Base-by-base conservation (phyloP, 352 stramenopile genomes). In the Pythium rishiriense region DNA sequence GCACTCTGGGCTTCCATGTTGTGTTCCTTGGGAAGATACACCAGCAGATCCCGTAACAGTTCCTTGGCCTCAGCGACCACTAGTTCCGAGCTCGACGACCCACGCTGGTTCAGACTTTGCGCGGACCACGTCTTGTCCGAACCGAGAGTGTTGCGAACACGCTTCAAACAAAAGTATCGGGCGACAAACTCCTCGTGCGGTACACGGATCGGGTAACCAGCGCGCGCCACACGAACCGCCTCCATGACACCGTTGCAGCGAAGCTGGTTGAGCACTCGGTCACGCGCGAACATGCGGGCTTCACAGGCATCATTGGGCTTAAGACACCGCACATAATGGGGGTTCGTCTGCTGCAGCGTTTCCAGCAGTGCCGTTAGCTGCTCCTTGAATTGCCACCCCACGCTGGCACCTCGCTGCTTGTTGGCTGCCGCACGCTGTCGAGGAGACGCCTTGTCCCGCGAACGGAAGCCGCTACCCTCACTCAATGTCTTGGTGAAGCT, bases 281-380 rank as follows among this genome's bases (percentile, higher is more conserved):
- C 76, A 8, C 75, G 70, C 42, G 88, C 71, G 41, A 91, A 96
- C 42, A 81, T 64, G 0, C 70, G 58, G 3, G 86, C 74, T 42
- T 79, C 75, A 33, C 80, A 90, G 1, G 74, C 37, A 12, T 97
- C 88, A 66, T 97, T 97, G 4, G 90, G 90, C 70, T 97, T 97
- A 28, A 97, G 66, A 41, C 89, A 97, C 26, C 90, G 83, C 26
- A 97, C 89, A 54, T 97, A 97, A 62, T 97, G 88, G 2, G 88
- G 82, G 22, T 86, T 88, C 0, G 85, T 93, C 31, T 81, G 66
- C 35, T 86, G 74, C 7, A 96, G 58, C 14, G 77, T 89, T 48
- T 94, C 84, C 14, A 94, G 59, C 56, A 94, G 69, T 5, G 79
- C 79, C 4, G 78, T 87, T 4, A 96, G 61, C 66, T 95, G 83